These are phyloP conservation scores for Acanthamoeba royreba DNA, from an alignment of 208 protist species.

Conservation along the genomic window DNA sequence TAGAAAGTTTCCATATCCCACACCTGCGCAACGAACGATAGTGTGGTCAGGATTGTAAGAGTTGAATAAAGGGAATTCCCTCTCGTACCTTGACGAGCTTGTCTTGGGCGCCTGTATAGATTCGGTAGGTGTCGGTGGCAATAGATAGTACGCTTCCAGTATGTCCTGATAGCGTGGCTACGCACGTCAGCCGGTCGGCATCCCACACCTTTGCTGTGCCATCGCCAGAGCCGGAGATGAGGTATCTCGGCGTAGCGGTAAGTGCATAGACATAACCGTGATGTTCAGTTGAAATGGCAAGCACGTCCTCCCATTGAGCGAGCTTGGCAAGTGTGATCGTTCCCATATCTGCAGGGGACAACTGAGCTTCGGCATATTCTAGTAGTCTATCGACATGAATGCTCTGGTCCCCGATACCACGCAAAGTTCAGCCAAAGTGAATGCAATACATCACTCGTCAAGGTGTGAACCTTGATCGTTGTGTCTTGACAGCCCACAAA, in stretches of 20 bases:
- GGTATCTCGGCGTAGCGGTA: background rate
- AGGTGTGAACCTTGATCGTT: background rate
- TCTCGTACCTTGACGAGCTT: slow-evolving; percentile 35
- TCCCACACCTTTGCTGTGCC: slow-evolving; percentile 16
- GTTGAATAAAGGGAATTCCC: no score
- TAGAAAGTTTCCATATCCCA: slow-evolving; percentile 48
- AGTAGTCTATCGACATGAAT: background rate
- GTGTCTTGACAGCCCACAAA: slow-evolving; percentile 42
- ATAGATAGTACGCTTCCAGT: slow-evolving; percentile 3
- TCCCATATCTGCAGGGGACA: background rate
- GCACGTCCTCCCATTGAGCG: background rate
- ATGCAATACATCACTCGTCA: background rate
- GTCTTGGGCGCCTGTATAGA: slow-evolving; percentile 45
- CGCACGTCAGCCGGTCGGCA: background rate
- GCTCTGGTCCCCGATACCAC: background rate
- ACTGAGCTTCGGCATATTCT: background rate
- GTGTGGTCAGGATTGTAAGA: background rate
- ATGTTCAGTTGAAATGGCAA: background rate
- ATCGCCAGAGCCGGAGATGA: slow-evolving; percentile 37
- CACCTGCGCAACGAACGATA: background rate
- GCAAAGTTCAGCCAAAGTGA: background rate
- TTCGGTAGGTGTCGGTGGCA: background rate
- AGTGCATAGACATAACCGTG: slow-evolving; percentile 34
- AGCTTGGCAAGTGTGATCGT: background rate
- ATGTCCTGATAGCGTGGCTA: background rate